These are phyloP conservation scores for Debaryomyces tyrocola DNA, from an alignment of 805 yeast genomes.

Conservation along the genomic window DNA sequence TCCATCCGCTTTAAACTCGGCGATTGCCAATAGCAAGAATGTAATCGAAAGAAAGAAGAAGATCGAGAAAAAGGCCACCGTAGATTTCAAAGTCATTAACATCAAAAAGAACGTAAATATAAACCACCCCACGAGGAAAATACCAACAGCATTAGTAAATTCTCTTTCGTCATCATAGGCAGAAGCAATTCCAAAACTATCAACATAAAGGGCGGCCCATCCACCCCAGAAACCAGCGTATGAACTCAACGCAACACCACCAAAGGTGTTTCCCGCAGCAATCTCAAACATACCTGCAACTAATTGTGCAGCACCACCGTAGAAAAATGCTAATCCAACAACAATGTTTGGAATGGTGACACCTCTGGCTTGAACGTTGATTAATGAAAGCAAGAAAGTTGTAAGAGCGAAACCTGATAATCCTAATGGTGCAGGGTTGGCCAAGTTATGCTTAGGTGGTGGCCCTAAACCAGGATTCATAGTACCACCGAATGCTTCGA, in stretches of 20 bases:
- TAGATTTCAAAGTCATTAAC: constrained; percentile 42
- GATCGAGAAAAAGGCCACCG: constrained; percentile 41
- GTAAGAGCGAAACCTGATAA: constrained; percentile 69
- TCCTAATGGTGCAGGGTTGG: constrained; percentile 78
- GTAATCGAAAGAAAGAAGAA: constrained; percentile 42
- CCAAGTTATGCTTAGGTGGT: constrained; percentile 45
- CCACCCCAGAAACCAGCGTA: constrained; percentile 79
- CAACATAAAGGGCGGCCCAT: constrained; percentile 59
- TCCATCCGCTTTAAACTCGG: constrained; percentile 31
- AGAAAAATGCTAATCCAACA: constrained; percentile 65
- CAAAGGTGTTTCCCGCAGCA: constrained; percentile 74
- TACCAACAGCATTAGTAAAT: constrained; percentile 36
- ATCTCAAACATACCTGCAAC: constrained; percentile 77
- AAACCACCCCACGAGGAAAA: constrained; percentile 43
- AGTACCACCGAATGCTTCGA: constrained; percentile 79
- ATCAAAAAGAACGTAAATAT: constrained; percentile 44
- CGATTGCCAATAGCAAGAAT: constrained; percentile 41
- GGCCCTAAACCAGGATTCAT: constrained; percentile 62
- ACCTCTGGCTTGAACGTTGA: constrained; percentile 68
- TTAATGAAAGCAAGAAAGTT: constrained; percentile 62
- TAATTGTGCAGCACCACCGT: constrained; percentile 72
- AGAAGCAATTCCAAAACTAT: constrained; percentile 35
- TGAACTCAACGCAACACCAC: constrained; percentile 61
- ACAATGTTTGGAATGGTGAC: constrained; percentile 60
- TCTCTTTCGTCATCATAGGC: constrained; percentile 30